phyloP scores from a whole-genome alignment of 768 basidiomycete species.

The Gymnopilus junonius region DNA sequence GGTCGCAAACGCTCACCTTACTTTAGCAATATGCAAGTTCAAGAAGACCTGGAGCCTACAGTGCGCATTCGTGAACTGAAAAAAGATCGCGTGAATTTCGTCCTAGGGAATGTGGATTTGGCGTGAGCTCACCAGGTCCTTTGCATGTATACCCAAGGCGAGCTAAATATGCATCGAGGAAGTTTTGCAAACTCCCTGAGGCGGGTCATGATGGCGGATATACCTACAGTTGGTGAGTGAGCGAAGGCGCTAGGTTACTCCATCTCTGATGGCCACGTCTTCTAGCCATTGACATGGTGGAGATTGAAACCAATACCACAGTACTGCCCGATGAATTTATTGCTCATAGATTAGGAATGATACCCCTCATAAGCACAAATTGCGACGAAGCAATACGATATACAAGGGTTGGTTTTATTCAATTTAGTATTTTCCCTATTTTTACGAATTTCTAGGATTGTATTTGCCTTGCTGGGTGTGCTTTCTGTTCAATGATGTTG shows the following conservation, averaged over 20 bases:
- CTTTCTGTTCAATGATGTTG: conserved; percentile 86
- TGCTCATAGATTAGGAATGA: conserved; percentile 93
- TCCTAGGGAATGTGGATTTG: conserved; percentile 94
- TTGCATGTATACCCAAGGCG: background rate
- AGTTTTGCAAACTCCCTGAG: conserved; percentile 95
- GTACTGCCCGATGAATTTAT: conserved; percentile 98
- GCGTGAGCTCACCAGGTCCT: conserved; percentile 59
- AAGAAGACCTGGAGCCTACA: conserved; percentile 61
- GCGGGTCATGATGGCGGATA: conserved; percentile 94
- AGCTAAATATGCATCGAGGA: conserved; percentile 13
- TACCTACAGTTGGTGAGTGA: conserved; percentile 89
- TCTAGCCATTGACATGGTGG: conserved; percentile 95
- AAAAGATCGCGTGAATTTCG: conserved; percentile 87
- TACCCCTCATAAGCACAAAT: conserved; percentile 86
- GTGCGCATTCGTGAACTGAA: conserved; percentile 86
- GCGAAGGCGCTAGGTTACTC: background rate
- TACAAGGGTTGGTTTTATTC: conserved; percentile 56
- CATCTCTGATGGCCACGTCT: background rate
- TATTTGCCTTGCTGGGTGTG: conserved; percentile 82
- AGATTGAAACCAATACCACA: conserved; percentile 88
- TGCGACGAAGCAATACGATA: conserved; percentile 89
- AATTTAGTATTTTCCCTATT: conserved; percentile 1
- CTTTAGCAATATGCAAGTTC: conserved; percentile 37
- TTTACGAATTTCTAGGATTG: conserved; percentile 72
- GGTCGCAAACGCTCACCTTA: background rate